phyloP scores from a whole-genome alignment of 495 filamentous ascomycete genomes.

The Lentithecium fluviatile region DNA sequence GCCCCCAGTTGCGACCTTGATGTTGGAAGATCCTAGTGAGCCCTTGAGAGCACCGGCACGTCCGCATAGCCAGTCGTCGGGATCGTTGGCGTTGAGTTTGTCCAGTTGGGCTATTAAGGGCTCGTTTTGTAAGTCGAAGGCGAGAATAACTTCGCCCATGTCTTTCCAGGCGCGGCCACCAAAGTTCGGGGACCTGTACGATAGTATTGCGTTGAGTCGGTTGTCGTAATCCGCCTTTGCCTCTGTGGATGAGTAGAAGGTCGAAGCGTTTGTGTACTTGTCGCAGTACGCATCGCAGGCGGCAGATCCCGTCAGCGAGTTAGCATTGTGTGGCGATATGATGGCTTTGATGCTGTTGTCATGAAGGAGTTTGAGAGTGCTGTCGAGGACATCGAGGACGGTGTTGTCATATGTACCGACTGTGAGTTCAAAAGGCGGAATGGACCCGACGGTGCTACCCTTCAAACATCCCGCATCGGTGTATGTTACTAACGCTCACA shows the following conservation, averaged over 20 bases:
- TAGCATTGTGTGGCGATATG: slow-evolving; percentile 47
- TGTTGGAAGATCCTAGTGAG: slow-evolving; percentile 9
- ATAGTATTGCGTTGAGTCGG: slow-evolving; percentile 40
- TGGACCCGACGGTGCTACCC: slow-evolving; percentile 27
- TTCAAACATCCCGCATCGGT: slow-evolving; percentile 39
- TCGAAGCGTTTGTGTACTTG: slow-evolving; percentile 31
- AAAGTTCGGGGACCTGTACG: slow-evolving; percentile 39
- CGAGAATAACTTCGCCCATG: slow-evolving; percentile 43
- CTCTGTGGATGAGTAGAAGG: slow-evolving; percentile 40
- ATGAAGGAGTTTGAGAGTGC: slow-evolving; percentile 36
- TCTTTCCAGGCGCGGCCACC: slow-evolving; percentile 41
- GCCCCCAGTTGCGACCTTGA: slow-evolving; percentile 31
- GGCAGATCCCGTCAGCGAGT: slow-evolving; percentile 38
- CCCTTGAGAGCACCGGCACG: slow-evolving; percentile 14
- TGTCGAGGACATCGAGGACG: slow-evolving; percentile 42
- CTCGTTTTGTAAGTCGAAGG: slow-evolving; percentile 48
- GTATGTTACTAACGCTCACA: slow-evolving; percentile 11
- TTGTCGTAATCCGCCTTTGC: slow-evolving; percentile 41
- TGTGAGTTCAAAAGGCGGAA: slow-evolving; percentile 29
- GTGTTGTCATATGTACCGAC: slow-evolving; percentile 41
- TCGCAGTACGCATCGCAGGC: slow-evolving; percentile 37
- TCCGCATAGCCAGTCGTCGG: slow-evolving; percentile 40
- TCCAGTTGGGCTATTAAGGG: slow-evolving; percentile 37
- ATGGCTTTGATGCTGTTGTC: slow-evolving; percentile 45
- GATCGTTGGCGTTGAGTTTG: slow-evolving; percentile 35